Percentiles rank a stretch among this genome's conserved stretches.
Evolutionary conservation across 2,329 filamentous ascomycete genomes (phyloP).

Genomic region (Pseudogymnoascus verrucosus): DNA sequence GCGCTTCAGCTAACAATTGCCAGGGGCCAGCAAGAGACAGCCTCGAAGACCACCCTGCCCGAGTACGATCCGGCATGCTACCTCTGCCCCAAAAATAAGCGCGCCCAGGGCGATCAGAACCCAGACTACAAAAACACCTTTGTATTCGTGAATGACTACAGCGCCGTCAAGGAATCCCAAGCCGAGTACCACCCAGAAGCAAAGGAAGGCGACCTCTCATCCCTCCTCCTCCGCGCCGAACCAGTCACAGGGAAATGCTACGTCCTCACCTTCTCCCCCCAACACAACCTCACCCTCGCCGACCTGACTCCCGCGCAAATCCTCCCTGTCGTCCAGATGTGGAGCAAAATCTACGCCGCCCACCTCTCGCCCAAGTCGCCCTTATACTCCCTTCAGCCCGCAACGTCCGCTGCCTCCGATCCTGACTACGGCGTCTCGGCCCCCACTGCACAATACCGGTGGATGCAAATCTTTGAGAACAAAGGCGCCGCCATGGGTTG

Average conservation of each 20-base stretch:
- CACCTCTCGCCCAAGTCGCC: conserved; percentile 69
- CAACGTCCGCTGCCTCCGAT: conserved; percentile 32
- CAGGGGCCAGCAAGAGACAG: conserved; percentile 70
- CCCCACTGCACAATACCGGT: conserved; percentile 72
- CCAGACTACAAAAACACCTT: conserved; percentile 82
- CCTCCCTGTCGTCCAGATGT: conserved; percentile 74
- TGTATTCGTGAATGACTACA: conserved; percentile 96
- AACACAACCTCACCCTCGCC: conserved; percentile 85
- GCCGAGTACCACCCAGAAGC: conserved; percentile 55
- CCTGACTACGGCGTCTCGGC: conserved; percentile 38
- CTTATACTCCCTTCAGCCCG: conserved; percentile 40
- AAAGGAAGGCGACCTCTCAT: conserved; percentile 49
- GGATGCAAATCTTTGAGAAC: conserved; percentile 99
- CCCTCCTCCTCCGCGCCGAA: conserved; percentile 71
- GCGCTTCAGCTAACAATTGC: conserved; percentile 10
- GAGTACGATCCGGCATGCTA: conserved; percentile 87
- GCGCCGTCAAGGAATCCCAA: conserved; percentile 90
- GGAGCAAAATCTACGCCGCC: conserved; percentile 81
- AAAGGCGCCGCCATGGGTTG: conserved; percentile 97
- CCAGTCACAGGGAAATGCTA: conserved; percentile 93
- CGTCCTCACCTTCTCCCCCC: conserved; percentile 87
- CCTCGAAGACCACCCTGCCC: conserved; percentile 61
- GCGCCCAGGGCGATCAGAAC: conserved; percentile 79
- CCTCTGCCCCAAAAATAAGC: conserved; percentile 82
- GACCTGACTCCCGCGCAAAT: conserved; percentile 76